Evolutionary conservation across 768 basidiomycete species (phyloP), one percentile per base, ranked within the genome.

Genomic region (Psilocybe cubensis): DNA sequence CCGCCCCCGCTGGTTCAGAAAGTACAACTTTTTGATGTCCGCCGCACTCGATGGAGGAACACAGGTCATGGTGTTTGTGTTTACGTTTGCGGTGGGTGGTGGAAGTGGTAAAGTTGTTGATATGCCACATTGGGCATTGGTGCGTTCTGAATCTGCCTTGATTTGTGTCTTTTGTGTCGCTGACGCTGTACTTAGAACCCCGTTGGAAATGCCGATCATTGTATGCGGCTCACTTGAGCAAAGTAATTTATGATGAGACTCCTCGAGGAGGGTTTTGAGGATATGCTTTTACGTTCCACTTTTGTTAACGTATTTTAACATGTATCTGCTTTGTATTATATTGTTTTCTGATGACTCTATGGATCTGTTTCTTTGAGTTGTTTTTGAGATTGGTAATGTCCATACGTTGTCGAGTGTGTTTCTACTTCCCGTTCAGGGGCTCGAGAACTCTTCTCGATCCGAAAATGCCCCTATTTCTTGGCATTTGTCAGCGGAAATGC

Each of bases 21-120:
- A 80, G 63, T 81, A 81, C 68, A 83, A 81, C 68, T 83, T 80
- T 74, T 58, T 83, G 58, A 59, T 81, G 57, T 76, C 75, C 24
- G 83, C 83, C 17, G 82, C 78, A 27, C 70, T 83, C 27, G 81
- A 83, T 63, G 82, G 81, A n/a, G 82, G 83, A 52, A 81, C 80
- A 3, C 77, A 80, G 65, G 74, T 78, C 58, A 79, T 78, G 77
- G 72, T 78, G 18, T 79, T 80, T 49, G 74, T 79, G 0, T 77
- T 69, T 52, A 76, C 74, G 1, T 79, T 78, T 46, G 76, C 76
- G 0, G 52, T 53, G 27, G 52, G 52, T 11, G 52, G 58, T 10
- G 58, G 58, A 3, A 59, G 58, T 18, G 58, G 58, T 2, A 61
- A 7, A 21, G 56, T 61, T 3, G 35, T 31, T 14, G 23, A 52